Conservation (phyloP, 495 filamentous ascomycete species). For the Hyaloscypha variabilis region DNA sequence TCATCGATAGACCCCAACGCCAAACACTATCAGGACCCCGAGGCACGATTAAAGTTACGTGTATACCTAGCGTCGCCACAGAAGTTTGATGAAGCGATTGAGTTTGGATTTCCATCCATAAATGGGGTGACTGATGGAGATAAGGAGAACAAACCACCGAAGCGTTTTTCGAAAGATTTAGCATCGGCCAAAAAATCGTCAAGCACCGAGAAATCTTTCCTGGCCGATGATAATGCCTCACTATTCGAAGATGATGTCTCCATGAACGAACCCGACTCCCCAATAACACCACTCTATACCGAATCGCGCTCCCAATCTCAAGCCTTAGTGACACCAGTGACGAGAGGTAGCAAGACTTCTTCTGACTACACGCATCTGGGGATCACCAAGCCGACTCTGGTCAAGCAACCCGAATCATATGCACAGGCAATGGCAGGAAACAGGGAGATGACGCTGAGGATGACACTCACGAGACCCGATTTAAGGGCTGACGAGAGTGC, state of each 20-base stretch:
- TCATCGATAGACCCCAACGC: conserved; percentile 71
- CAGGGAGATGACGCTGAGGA: conserved; percentile 91
- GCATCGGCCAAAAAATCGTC: conserved; percentile 29
- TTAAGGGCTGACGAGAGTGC: conserved; percentile 69
- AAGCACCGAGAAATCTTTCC: conserved; percentile 44
- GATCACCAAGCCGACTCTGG: conserved; percentile 25
- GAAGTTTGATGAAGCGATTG: conserved; percentile 93
- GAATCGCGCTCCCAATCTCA: conserved; percentile 20
- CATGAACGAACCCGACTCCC: conserved; percentile 53
- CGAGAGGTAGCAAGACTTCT: conserved; percentile 26
- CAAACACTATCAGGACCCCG: conserved; percentile 87
- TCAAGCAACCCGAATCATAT: conserved; percentile 43
- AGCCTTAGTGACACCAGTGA: not conserved
- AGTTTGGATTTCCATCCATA: conserved; percentile 85
- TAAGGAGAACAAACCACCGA: conserved; percentile 36
- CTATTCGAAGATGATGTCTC: conserved; percentile 54
- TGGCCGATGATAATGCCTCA: conserved; percentile 48
- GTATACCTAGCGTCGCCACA: conserved; percentile 90
- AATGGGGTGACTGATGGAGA: conserved; percentile 37
- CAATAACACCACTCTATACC: conserved; percentile 46
- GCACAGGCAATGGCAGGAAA: conserved; percentile 59
- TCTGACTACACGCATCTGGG: conserved; percentile 29
- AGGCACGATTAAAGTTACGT: conserved; percentile 82
- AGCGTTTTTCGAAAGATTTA: conserved; percentile 21
- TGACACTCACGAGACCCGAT: conserved; percentile 91